Conservation (phyloP, 176 grass and related monocot species). For the Canna indica region DNA sequence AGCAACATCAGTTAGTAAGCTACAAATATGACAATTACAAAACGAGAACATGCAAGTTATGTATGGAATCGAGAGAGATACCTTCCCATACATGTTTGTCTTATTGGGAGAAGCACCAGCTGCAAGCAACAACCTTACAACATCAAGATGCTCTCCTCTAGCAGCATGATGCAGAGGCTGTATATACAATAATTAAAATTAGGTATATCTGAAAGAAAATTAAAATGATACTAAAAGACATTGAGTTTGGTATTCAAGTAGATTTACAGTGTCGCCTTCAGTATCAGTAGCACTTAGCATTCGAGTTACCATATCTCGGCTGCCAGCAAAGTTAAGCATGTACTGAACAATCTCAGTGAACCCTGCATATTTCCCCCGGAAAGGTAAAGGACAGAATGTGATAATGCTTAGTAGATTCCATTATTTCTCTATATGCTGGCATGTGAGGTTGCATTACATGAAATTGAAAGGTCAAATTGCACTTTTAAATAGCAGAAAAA, state of each 20-base stretch:
- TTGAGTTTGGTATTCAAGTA: neutral
- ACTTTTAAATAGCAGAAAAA: neutral
- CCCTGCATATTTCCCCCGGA: constrained; percentile 24
- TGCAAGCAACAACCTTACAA: constrained; percentile 58
- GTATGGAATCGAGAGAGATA: constrained; percentile 10
- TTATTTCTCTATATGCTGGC: neutral
- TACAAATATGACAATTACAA: neutral
- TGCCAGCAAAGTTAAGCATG: constrained; percentile 55
- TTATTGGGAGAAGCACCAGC: constrained; percentile 68
- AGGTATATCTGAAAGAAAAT: neutral
- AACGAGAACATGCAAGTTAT: neutral
- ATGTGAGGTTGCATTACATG: constrained; percentile 1
- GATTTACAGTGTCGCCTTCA: constrained; percentile 84
- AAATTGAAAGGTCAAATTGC: neutral
- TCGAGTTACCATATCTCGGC: constrained; percentile 23
- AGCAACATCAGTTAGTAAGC: neutral
- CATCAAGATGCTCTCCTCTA: constrained; percentile 77
- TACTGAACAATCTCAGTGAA: constrained; percentile 65
- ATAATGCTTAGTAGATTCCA: neutral
- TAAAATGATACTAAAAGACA: neutral
- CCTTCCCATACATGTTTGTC: constrained; percentile 59
- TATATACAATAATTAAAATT: constrained; percentile 6
- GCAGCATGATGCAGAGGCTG: constrained; percentile 96
- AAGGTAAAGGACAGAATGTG: neutral
- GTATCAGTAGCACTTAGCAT: constrained; percentile 67